A percentile compares a stretch with the other conserved stretches of the same genome.
These are phyloP conservation scores for Scleromitrula shiraiana DNA, from an alignment of 2,329 filamentous ascomycete genomes.

Conservation along the genomic window DNA sequence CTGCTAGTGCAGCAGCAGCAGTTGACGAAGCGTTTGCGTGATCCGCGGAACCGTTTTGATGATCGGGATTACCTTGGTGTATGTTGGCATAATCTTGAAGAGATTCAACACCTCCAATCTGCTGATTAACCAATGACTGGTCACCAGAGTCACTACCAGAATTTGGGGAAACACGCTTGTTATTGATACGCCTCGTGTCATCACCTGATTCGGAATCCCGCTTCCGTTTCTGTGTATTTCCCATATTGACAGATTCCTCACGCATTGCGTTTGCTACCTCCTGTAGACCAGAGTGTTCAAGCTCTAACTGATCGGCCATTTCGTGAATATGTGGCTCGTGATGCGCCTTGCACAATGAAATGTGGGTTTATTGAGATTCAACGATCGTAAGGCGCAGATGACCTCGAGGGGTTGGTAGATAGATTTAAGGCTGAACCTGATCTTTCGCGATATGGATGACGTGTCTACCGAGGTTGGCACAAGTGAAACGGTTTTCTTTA, in stretches of 20 bases:
- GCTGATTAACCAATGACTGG: conserved; percentile 17
- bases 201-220: conserved; percentile 30
- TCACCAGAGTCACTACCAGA: conserved; percentile 21
- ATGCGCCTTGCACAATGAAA: conserved; percentile 25
- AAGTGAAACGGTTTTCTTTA: conserved; percentile 21
- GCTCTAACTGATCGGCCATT: conserved; percentile 30
- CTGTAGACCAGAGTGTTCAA: conserved; percentile 30
- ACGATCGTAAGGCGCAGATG: conserved; percentile 25
- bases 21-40: conserved; percentile 43
- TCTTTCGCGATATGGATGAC: conserved; percentile 25
- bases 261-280: conserved; percentile 32
- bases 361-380: conserved; percentile 15
- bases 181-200: conserved; percentile 27
- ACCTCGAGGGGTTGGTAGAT: conserved; percentile 27
- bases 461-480: conserved; percentile 29
- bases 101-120: conserved; percentile 25
- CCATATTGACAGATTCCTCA: conserved; percentile 21
- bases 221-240: conserved; percentile 29
- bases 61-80: conserved; percentile 34
- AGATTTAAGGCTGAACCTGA: conserved; percentile 26
- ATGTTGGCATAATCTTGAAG: conserved; percentile 34
- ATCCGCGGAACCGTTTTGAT: conserved; percentile 45
- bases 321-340: conserved; percentile 16
- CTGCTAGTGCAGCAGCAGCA: conserved; percentile 42
- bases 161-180: conserved; percentile 30